Evolutionary conservation across 2,329 filamentous ascomycete species (phyloP).

Genomic region (Diaporthe sp.): DNA sequence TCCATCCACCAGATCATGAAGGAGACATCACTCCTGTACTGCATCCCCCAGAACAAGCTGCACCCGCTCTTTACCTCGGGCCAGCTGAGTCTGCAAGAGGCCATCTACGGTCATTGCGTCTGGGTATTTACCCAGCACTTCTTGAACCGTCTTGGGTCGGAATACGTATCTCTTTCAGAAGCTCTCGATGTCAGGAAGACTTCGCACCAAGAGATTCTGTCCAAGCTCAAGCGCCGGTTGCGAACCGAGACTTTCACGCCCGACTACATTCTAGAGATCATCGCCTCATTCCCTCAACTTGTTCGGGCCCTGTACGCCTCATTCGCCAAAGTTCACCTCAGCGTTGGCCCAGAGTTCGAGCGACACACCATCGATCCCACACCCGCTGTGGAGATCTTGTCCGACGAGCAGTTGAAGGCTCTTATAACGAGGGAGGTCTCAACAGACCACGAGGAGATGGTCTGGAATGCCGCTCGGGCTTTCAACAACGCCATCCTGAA

Average conservation of each 20-base stretch:
- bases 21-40: slow-evolving; percentile 97
- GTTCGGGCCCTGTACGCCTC: slow-evolving; percentile 90
- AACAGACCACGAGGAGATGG: slow-evolving; percentile 98
- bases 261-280: slow-evolving; percentile 98
- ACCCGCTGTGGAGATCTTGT: slow-evolving; percentile 76
- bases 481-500: slow-evolving; percentile 96
- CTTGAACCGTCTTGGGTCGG: slow-evolving; percentile 91
- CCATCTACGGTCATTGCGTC: slow-evolving; percentile 95
- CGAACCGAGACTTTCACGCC: slow-evolving; percentile 98
- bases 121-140: slow-evolving; percentile 99
- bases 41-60: slow-evolving; percentile 97
- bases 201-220: slow-evolving; percentile 86
- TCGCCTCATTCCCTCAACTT: slow-evolving; percentile 88
- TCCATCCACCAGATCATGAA: slow-evolving; percentile 99
- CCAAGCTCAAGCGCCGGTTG: slow-evolving; percentile 94
- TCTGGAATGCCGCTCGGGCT: slow-evolving; percentile 95
- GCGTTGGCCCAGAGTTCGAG: slow-evolving; percentile 64
- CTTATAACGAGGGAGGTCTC: slow-evolving; percentile 83
- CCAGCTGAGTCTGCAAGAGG: slow-evolving; percentile 92
- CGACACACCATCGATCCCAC: slow-evolving; percentile 67
- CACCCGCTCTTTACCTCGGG: slow-evolving; percentile 90
- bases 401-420: slow-evolving; percentile 79
- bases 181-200: slow-evolving; percentile 86
- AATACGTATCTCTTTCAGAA: slow-evolving; percentile 89
- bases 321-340: slow-evolving; percentile 88